phyloP scores from a whole-genome alignment of 208 protist genomes.

The Leishmania arabica region DNA sequence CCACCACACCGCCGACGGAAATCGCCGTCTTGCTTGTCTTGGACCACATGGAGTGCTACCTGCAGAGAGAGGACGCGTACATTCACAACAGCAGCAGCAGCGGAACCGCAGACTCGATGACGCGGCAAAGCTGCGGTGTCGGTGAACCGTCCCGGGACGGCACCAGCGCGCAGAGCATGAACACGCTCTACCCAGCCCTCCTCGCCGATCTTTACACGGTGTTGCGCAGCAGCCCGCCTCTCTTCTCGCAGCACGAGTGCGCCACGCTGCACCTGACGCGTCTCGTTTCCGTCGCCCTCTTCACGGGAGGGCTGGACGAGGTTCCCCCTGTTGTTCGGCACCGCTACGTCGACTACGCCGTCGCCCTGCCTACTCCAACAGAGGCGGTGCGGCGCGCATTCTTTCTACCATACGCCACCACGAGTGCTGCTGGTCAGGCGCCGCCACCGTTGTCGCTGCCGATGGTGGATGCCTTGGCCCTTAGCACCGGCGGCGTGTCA shows the following conservation, averaged over 20 bases:
- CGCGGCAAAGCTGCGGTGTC: not conserved
- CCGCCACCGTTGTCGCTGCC: conserved; percentile 1
- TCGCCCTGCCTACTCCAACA: conserved; percentile 55
- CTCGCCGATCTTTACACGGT: conserved; percentile 63
- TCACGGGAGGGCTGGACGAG: conserved; percentile 46
- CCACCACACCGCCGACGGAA: not conserved
- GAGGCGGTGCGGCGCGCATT: conserved; percentile 56
- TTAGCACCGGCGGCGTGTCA: conserved; percentile 66
- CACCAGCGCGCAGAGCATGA: not conserved
- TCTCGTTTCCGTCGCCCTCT: conserved; percentile 48
- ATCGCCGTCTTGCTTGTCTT: conserved; percentile 51
- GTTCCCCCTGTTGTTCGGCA: conserved; percentile 46
- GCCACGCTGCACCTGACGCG: conserved; percentile 23
- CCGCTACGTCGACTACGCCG: conserved; percentile 48
- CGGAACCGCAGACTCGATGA: not conserved
- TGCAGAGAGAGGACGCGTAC: conserved; percentile 14
- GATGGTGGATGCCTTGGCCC: conserved; percentile 43
- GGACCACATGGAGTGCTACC: conserved; percentile 72
- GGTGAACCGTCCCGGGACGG: not conserved
- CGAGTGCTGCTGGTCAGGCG: not conserved
- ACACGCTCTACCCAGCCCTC: conserved; percentile 39
- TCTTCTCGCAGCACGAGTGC: conserved; percentile 38
- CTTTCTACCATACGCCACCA: conserved; percentile 21
- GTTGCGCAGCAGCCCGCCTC: conserved; percentile 39
- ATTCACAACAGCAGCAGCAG: not conserved